Percentiles rank a stretch among this genome's conserved stretches.
These are phyloP conservation scores for Ogataea pilisensis DNA, from an alignment of 805 yeast species.

Conservation along the genomic window DNA sequence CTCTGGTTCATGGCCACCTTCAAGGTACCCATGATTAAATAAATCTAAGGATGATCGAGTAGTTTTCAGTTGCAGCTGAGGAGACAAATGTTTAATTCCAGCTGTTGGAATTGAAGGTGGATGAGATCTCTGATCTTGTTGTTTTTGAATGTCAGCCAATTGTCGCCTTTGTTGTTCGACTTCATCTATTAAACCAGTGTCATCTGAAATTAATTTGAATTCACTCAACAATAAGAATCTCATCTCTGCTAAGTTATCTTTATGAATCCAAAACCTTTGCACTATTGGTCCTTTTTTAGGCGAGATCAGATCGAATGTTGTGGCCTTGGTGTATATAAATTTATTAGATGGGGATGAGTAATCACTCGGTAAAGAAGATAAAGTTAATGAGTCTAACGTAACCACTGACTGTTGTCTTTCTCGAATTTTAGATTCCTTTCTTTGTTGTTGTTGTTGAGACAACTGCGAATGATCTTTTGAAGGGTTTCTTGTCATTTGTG, in stretches of 20 bases:
- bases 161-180: slow-evolving; percentile 6
- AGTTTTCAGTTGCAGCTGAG: slow-evolving; percentile 11
- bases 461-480: neutral
- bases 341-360: slow-evolving; percentile 3
- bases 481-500: neutral
- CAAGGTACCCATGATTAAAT: too few relatives aligned
- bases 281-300: slow-evolving; percentile 34
- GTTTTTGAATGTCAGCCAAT: slow-evolving; percentile 3
- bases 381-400: slow-evolving; percentile 23
- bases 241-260: slow-evolving; percentile 53
- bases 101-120: neutral
- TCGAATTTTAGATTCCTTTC: neutral
- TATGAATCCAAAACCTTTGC: slow-evolving; percentile 51
- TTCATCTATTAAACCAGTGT: slow-evolving; percentile 26
- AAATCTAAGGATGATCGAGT: slow-evolving; percentile 12
- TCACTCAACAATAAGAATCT: slow-evolving; percentile 43
- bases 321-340: slow-evolving; percentile 20
- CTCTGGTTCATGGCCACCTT: too few relatives aligned
- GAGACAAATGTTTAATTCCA: neutral
- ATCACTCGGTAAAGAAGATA: slow-evolving; percentile 10
- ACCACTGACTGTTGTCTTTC: slow-evolving; percentile 11
- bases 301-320: slow-evolving; percentile 35
- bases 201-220: slow-evolving; percentile 35
- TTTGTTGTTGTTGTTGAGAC: slow-evolving; percentile 1
- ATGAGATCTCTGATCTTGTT: slow-evolving; percentile 1